These are phyloP conservation scores for Lepiota brunneoincarnata DNA, from an alignment of 768 basidiomycete genomes.

Conservation along the genomic window DNA sequence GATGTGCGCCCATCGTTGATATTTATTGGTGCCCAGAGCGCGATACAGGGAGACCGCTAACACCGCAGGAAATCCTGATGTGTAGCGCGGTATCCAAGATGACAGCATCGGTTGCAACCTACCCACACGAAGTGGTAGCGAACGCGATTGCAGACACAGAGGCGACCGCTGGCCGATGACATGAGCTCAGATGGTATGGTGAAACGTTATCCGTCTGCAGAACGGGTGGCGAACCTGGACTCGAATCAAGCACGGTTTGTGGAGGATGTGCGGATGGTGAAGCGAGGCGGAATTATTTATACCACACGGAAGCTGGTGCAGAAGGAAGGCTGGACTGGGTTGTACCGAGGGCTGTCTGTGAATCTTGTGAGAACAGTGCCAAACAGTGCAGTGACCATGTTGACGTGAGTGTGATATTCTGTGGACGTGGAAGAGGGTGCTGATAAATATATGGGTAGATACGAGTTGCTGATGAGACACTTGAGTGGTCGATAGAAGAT, in stretches of 20 bases:
- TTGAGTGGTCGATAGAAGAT: slow-evolving; percentile 23
- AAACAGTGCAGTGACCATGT: slow-evolving; percentile 92
- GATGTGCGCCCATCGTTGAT: slow-evolving; percentile 2
- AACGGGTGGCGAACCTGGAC: slow-evolving; percentile 4
- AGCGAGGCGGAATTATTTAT: slow-evolving; percentile 63
- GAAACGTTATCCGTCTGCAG: slow-evolving; percentile 37
- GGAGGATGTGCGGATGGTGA: slow-evolving; percentile 6
- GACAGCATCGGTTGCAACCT: slow-evolving; percentile 92
- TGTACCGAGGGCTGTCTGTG: slow-evolving; percentile 93
- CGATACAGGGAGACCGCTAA: slow-evolving; percentile 46
- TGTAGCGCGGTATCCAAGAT: slow-evolving; percentile 96
- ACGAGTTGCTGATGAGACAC: slow-evolving; percentile 55
- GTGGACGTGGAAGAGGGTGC: background rate
- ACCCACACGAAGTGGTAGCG: slow-evolving; percentile 98
- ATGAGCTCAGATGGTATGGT: slow-evolving; percentile 62
- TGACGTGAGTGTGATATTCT: slow-evolving; percentile 62
- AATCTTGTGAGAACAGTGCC: slow-evolving; percentile 95
- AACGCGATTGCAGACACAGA: slow-evolving; percentile 92
- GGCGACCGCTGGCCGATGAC: slow-evolving; percentile 59
- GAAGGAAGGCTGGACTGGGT: slow-evolving; percentile 84
- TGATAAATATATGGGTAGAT: slow-evolving; percentile 26
- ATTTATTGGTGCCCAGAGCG: slow-evolving; percentile 32
- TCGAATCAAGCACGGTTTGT: slow-evolving; percentile 12
- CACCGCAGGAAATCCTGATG: slow-evolving; percentile 68
- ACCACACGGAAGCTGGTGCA: slow-evolving; percentile 69